A percentile compares a stretch with the other conserved stretches of the same genome.
Conservation (phyloP, 1,284 basidiomycete species). For the Farysia itapuensis region DNA sequence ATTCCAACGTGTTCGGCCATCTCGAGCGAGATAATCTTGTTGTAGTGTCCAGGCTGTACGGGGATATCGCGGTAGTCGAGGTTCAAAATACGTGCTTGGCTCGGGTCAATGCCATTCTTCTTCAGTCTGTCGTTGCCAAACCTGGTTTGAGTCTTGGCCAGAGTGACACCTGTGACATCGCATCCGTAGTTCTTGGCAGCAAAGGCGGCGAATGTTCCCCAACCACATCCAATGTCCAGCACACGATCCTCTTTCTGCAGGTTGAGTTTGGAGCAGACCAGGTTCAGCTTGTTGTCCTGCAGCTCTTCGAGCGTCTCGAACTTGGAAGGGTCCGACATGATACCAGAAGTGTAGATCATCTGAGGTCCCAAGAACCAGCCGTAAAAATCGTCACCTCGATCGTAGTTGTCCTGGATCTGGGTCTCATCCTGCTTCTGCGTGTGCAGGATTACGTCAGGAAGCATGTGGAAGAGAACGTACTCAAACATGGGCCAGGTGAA, state of each 20-base stretch:
- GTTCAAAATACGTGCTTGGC: constrained; percentile 87
- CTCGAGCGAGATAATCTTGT: constrained; percentile 94
- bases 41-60: constrained; percentile 74
- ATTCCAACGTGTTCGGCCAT: constrained; percentile 97
- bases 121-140: constrained; percentile 88
- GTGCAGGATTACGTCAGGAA: constrained; percentile 92
- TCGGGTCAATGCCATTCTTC: constrained; percentile 73
- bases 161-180: constrained; percentile 92
- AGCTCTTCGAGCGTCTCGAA: constrained; percentile 90
- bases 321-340: constrained; percentile 74
- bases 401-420: constrained; percentile 94
- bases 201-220: constrained; percentile 93
- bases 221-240: constrained; percentile 94
- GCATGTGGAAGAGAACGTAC: constrained; percentile 83
- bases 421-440: constrained; percentile 87
- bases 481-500: constrained; percentile 83
- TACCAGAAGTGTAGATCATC: constrained; percentile 96
- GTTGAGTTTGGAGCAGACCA: constrained; percentile 92
- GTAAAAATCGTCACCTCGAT: constrained; percentile 67
- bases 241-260: constrained; percentile 80
- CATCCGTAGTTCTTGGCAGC: constrained; percentile 96
- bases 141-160: constrained; percentile 83
- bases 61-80: constrained; percentile 93
- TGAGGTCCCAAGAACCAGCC: constrained; percentile 89
- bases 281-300: constrained; percentile 95